phyloP scores from a whole-genome alignment of 2,329 filamentous ascomycete genomes.

The Capronia americana region DNA sequence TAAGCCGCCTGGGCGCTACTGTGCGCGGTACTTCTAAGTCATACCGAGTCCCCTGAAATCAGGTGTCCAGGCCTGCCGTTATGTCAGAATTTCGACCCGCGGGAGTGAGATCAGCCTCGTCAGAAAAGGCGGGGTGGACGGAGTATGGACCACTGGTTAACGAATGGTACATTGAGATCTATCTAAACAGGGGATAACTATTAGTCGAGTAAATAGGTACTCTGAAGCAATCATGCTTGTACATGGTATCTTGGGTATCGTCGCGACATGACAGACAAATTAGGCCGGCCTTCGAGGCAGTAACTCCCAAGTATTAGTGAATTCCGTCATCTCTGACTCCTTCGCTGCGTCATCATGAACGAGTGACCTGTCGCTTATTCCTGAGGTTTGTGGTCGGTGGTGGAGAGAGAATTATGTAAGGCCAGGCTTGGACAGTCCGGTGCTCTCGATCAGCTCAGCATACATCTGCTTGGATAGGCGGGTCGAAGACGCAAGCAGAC shows the following conservation, averaged over 20 bases:
- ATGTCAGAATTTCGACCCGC: background rate
- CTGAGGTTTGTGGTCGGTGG: background rate
- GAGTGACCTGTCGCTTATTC: constrained; percentile 20
- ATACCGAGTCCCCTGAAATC: too few species aligned
- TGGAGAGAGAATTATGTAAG: background rate
- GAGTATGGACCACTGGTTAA: background rate
- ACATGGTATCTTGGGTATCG: constrained; percentile 23
- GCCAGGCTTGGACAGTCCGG: constrained; percentile 3
- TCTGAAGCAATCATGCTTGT: constrained; percentile 2
- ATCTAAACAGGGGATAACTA: background rate
- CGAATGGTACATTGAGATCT: constrained; percentile 4
- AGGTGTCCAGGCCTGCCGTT: too few species aligned
- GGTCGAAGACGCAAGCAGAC: background rate
- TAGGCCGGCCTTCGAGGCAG: constrained; percentile 5
- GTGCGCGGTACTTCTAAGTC: background rate
- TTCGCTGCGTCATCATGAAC: constrained; percentile 15
- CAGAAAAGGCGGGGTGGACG: background rate
- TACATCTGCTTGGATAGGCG: background rate
- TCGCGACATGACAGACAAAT: constrained; percentile 23
- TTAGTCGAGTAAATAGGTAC: constrained; percentile 14
- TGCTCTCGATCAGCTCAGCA: constrained; percentile 2
- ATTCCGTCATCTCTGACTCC: constrained; percentile 1
- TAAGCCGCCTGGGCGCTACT: background rate
- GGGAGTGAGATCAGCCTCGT: background rate
- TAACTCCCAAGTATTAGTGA: constrained; percentile 8